Evolutionary conservation across 805 yeast genomes (phyloP), one percentile per base, ranked within the genome.

Genomic region (Candida ovalis): DNA sequence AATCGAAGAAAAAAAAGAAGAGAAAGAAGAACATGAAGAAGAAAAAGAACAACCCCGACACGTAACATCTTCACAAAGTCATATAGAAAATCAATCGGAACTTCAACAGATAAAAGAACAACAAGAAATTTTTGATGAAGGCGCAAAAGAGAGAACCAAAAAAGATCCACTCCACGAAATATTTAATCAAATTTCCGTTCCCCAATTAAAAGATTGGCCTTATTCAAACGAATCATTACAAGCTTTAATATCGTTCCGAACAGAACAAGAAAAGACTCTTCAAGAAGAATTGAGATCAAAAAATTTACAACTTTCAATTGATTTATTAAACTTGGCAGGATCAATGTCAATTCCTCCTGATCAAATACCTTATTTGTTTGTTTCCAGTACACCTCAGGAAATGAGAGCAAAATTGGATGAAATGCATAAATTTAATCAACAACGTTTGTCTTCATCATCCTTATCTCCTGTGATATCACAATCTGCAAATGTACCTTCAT

Each of bases 221-320:
- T 69, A 62, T 45, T 61, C 59, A 15, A 56, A 61, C 18, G 73
- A 71, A 21, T 63, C 75, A 2, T 55, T 75, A 23, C 58, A 65
- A 36, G 71, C 67, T 25, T 53, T 74, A 42, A 54, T 76, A 15
- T 54, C 57, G 27, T 62, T 70, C 32, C 67, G 67, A 54, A 62
- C 64, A 2, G 77, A 74, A 49, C 75, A 75, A 53, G 80, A 74
- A 47, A 65, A 62, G 46, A 67, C 76, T 4, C 66, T 59, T 47
- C 75, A 68, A 45, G 76, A 73, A 45, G 57, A 64, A 33, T 47
- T 64, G 28, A 67, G 66, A 45, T 55, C 59, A 32, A 68, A 68
- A 32, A 67, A 63, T 45, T 64, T 70, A 24, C 47, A 55, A 5
- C 55, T 67, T 4, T 62, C 73, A 1, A 43, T 75, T 10, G 74